Conservation (phyloP, 2,329 filamentous ascomycete genomes). For the Septoria linicola region DNA sequence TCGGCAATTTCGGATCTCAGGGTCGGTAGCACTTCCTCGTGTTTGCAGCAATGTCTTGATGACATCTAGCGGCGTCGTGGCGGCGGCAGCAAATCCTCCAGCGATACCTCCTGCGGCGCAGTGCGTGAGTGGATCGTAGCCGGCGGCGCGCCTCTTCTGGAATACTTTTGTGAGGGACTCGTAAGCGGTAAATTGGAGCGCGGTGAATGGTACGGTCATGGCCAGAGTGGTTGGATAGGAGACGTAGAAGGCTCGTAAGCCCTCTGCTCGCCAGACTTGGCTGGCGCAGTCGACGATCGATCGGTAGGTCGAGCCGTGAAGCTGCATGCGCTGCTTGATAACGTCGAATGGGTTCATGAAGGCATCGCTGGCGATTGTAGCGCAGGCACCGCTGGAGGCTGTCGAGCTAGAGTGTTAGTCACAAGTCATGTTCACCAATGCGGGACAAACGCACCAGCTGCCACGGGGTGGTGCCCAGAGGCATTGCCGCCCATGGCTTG, state of each 20-base stretch:
- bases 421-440: neutral
- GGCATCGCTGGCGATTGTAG: conserved; percentile 95
- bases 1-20: conserved; percentile 80
- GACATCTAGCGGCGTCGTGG: conserved; percentile 95
- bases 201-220: conserved; percentile 98
- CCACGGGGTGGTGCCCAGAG: conserved; percentile 85
- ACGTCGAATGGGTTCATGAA: conserved; percentile 99
- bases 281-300: conserved; percentile 83
- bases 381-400: conserved; percentile 91
- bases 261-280: conserved; percentile 84
- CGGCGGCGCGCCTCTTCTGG: conserved; percentile 58
- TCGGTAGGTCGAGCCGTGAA: conserved; percentile 90
- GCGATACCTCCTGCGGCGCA: conserved; percentile 89
- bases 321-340: conserved; percentile 99
- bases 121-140: conserved; percentile 91
- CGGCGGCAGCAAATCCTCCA: conserved; percentile 85
- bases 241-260: conserved; percentile 90
- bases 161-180: conserved; percentile 92
- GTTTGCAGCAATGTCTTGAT: conserved; percentile 98
- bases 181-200: conserved; percentile 95
- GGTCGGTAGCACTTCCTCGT: conserved; percentile 75
- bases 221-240: conserved; percentile 97
- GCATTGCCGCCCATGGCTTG: conserved; percentile 92
- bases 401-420: conserved; percentile 21
- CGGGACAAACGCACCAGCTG: conserved; percentile 65